Base-by-base conservation (phyloP, 1,139 yeast genomes). In the Saccharomyces hybrid region DNA sequence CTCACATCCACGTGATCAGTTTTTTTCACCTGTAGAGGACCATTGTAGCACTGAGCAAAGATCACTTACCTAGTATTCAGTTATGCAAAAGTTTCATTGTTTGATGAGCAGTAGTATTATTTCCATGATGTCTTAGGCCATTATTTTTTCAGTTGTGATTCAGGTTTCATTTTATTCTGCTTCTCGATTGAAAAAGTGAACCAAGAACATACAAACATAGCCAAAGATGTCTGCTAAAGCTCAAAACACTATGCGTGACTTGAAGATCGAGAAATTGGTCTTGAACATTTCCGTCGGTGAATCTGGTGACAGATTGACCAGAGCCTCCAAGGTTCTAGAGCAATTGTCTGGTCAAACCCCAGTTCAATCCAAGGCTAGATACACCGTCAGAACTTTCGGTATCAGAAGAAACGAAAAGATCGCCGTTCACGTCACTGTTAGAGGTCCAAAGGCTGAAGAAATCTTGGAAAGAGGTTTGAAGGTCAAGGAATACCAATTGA, bases 391-490 rank as follows among this genome's bases (percentile, higher is more conserved):
- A 88, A 88, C 98, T 64, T 93, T 93, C 80, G 96, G 98, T 85
- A 93, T 93, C 85, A 90, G 99, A 86, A 89, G 99, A 88, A 93
- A 93, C 82, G 99, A 93, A 82, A 91, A 93, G 86, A 93, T 93
- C 74, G 90, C 99, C 66, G 98, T 91, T 70, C 99, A 93, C 81
- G 99, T 93, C 69, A 93, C 99, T 76, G 84, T 93, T 79, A 90
- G 99, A 84, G 99, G 99, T 72, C 98, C 98, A 82, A 85, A 85
- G 88, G 99, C 99, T 73, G 99, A 93, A 84, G 99, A 93, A 84
- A 93, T 93, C 81, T 85, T 93, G 76, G 99, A 93, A 85, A 89
- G 99, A 84, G 99, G 99, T 76, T 85, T 93, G 74, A 93, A 93
- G 85, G 99, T 93, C 76, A 93, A 91, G 85, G 99, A 93, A 84